Base-by-base conservation (phyloP, 306 rosid species). In the Quercus berberidifolia region DNA sequence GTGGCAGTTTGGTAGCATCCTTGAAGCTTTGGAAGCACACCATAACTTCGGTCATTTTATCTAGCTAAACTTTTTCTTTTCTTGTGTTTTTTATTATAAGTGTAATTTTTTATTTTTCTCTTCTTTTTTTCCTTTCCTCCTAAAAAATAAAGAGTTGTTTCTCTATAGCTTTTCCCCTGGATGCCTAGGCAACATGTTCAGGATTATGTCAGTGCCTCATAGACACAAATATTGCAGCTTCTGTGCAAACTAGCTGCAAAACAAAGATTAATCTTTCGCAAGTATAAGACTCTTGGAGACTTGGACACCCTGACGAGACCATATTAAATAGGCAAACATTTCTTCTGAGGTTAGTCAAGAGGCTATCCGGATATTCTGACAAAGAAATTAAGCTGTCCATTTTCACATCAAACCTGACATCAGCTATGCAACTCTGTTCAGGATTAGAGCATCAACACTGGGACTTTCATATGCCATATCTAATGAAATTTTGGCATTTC, bases 1-100 rank as follows among this genome's bases (percentile, higher is more conserved):
- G 80, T 93, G 99, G 35, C 6, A 64, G 59, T 96, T 93, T 41
- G 93, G 86, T 68, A 93, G 97, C 85, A 90, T 95, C 71, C 83
- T 91, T 54, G 94, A 93, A 84, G 99, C 99, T 6, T 58, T 95
- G 80, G 82, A 82, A 75, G 80, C 85, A 55, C 74, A 79, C 64
- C 88, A 74, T 55, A 76, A 82, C 43, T 17, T 58, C 31, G 82
- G 79, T 28, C 63, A 41, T 64, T 51, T 80, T 77, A 62, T 82
- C 71, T 80, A 82, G 91, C 86, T 88, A 85, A 72, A 8, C 28
- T 41, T 74, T 72, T 76, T 74, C 41, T 30, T 72, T 72, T 31
- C 72, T 38, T 26, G 14, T 71, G 60, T 60, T n/a, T 59, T 77
- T 15, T 51, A 30, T 65, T 15, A 70, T 80, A 64, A 62, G 63